phyloP scores from a whole-genome alignment of 2,329 filamentous ascomycete species.

The Pyrenophora seminiperda region DNA sequence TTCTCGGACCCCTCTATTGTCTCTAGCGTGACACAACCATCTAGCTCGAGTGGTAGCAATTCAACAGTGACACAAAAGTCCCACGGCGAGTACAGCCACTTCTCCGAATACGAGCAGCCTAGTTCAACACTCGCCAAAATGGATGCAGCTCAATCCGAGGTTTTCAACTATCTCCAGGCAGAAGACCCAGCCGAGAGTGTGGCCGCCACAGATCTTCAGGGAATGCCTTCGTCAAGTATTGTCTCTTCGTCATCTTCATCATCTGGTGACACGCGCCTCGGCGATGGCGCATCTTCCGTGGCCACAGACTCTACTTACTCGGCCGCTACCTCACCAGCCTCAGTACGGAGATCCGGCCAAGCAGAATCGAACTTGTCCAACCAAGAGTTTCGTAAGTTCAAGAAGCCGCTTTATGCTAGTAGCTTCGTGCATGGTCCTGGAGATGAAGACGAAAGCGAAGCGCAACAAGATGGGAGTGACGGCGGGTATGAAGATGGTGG shows the following conservation, averaged over 20 bases:
- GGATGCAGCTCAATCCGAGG: slow-evolving; percentile 28
- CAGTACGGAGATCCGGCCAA: slow-evolving; percentile 21
- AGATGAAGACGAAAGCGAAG: slow-evolving; percentile 17
- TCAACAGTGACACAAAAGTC: slow-evolving; percentile 54
- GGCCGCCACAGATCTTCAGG: slow-evolving; percentile 13
- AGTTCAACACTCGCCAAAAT: slow-evolving; percentile 15
- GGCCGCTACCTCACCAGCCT: slow-evolving; percentile 39
- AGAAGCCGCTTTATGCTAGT: slow-evolving; percentile 40
- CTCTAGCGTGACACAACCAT: slow-evolving; percentile 50
- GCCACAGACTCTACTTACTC: slow-evolving; percentile 34
- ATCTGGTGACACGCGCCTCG: slow-evolving; percentile 24
- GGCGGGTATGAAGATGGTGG: slow-evolving; percentile 18
- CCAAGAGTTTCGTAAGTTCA: slow-evolving; percentile 25
- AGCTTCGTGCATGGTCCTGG: slow-evolving; percentile 39
- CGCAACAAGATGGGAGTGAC: slow-evolving; percentile 17
- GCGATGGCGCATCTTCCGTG: slow-evolving; percentile 30
- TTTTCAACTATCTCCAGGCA: slow-evolving; percentile 39
- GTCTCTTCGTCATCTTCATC: slow-evolving; percentile 30
- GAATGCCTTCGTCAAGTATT: slow-evolving; percentile 24
- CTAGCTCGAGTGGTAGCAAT: slow-evolving; percentile 53
- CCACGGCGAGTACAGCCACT: slow-evolving; percentile 44
- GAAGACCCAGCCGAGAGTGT: slow-evolving; percentile 16
- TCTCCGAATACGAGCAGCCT: slow-evolving; percentile 28
- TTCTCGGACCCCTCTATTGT: slow-evolving; percentile 50
- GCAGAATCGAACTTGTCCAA: slow-evolving; percentile 16